These are phyloP conservation scores for Thamnidium elegans DNA, from an alignment of 192 early-diverging fungal species.

Conservation along the genomic window DNA sequence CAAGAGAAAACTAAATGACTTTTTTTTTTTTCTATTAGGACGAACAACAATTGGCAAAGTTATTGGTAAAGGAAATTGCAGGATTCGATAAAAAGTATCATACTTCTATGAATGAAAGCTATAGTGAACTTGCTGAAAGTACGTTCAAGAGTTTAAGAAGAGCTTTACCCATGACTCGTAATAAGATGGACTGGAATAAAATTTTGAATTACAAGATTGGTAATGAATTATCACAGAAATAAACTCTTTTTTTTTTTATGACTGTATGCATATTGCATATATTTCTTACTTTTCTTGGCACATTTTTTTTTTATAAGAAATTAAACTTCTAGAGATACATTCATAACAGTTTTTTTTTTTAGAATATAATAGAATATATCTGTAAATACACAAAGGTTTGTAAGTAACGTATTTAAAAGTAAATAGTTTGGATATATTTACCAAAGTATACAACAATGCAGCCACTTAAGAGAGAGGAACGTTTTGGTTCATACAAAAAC, in stretches of 20 bases:
- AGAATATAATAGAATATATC: too few species aligned
- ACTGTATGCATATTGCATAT: too few species aligned
- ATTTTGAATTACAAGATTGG: conserved; percentile 62
- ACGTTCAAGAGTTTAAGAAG: conserved; percentile 91
- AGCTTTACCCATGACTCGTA: conserved; percentile 86
- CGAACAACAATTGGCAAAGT: conserved; percentile 36
- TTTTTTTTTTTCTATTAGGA: conserved; percentile 20
- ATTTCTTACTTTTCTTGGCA: too few species aligned
- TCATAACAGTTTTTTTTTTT: too few species aligned
- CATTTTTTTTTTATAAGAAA: too few species aligned
- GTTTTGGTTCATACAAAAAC: too few species aligned
- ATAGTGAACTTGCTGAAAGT: conserved; percentile 74
- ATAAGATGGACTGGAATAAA: conserved; percentile 94
- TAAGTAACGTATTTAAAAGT: too few species aligned
- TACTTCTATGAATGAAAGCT: conserved; percentile 77
- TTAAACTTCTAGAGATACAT: too few species aligned
- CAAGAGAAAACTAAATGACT: not conserved
- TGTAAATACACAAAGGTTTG: too few species aligned
- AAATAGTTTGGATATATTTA: too few species aligned
- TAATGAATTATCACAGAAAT: conserved; percentile 38
- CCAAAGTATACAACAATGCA: too few species aligned
- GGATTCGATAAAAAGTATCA: conserved; percentile 83
- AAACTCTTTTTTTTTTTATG: not conserved
- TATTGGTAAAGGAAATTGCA: conserved; percentile 64
- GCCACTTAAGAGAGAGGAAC: too few species aligned